These are phyloP conservation scores for Coemansia sp. DNA, from an alignment of 192 early-diverging fungal genomes.

Conservation along the genomic window DNA sequence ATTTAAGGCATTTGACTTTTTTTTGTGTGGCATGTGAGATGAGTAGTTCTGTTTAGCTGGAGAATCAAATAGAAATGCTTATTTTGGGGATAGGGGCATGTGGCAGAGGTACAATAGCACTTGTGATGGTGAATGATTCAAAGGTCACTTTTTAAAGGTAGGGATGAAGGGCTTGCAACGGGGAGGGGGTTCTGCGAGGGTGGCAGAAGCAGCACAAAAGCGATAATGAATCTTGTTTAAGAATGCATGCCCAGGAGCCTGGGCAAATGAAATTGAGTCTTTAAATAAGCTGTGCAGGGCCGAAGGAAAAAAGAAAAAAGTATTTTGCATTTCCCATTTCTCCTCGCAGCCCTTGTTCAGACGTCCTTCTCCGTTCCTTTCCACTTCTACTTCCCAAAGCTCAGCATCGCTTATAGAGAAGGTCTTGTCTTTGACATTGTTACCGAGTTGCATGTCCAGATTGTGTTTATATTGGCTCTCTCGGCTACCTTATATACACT, in stretches of 20 bases:
- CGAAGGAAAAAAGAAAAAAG: background rate
- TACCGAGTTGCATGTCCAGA: background rate
- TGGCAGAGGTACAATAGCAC: slow-evolving; percentile 7
- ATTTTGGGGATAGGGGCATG: slow-evolving; percentile 2
- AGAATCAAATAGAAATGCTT: slow-evolving; percentile 3
- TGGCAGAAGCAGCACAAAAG: slow-evolving; percentile 27
- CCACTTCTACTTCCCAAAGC: background rate
- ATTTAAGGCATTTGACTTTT: slow-evolving; percentile 10
- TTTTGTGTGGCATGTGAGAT: slow-evolving; percentile 9
- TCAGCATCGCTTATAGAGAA: background rate
- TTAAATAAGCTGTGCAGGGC: slow-evolving; percentile 18
- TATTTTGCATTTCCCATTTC: background rate
- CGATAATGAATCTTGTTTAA: slow-evolving; percentile 43
- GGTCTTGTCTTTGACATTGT: background rate
- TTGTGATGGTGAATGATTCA: background rate
- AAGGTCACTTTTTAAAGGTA: background rate
- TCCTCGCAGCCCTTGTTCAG: background rate
- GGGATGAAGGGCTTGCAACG: slow-evolving; percentile 12
- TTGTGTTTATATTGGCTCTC: background rate
- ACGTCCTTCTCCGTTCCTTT: background rate
- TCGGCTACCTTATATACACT: slow-evolving; percentile 8
- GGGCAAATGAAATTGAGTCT: slow-evolving; percentile 37
- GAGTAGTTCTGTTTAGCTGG: background rate
- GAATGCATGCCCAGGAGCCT: slow-evolving; percentile 26
- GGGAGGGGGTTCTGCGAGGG: slow-evolving; percentile 15